Base-by-base conservation (phyloP, 1,139 yeast genomes). In the Nematodospora anomalae region DNA sequence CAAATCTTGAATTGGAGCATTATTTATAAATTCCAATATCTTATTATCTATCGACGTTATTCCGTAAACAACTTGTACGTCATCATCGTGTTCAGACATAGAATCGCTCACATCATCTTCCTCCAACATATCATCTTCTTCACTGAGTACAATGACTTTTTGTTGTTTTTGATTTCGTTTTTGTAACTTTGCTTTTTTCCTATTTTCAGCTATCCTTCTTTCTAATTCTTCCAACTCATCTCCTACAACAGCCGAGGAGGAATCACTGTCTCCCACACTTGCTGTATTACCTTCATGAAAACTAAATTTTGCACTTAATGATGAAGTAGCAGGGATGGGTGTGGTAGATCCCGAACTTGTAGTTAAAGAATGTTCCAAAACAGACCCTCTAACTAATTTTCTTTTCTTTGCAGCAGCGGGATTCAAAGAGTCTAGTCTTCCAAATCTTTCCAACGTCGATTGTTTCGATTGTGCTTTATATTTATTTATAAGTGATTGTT, bases 21-120 rank as follows among this genome's bases (percentile, higher is more conserved):
- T 76, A 57, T 92, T 92, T 49, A 92, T 68, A 51, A 92, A 89
- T 34, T 80, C 78, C 38, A 90, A 64, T 21, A 89, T 79, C 41
- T 87, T 80, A 11, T 67, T 66, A 50, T 85, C 95, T 43, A 70
- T 70, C 3, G 68, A 52, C 0, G 76, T 70, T 40, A 85, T 71
- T 21, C 78, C 78, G 43, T 45, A 55, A 24, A 48, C 55, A 38
- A 39, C 62, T 22, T 18, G n/a, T 41, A 53, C 65, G 36, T 60
- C 74, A 32, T 64, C 74, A 42, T 60, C 72, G 33, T 60, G 70
- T 20, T 58, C 67, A 4, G 67, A 60, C 66, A 65, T 53, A 16
- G 60, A 70, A 44, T 68, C 74, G 41, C 67, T 62, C 18, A 47
- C 47, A 26, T 57, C 62, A 32, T 69, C 74, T 20, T 64, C 67